These are phyloP conservation scores for Zymoseptoria crescenta DNA, from an alignment of 2,329 filamentous ascomycete species.

Conservation along the genomic window DNA sequence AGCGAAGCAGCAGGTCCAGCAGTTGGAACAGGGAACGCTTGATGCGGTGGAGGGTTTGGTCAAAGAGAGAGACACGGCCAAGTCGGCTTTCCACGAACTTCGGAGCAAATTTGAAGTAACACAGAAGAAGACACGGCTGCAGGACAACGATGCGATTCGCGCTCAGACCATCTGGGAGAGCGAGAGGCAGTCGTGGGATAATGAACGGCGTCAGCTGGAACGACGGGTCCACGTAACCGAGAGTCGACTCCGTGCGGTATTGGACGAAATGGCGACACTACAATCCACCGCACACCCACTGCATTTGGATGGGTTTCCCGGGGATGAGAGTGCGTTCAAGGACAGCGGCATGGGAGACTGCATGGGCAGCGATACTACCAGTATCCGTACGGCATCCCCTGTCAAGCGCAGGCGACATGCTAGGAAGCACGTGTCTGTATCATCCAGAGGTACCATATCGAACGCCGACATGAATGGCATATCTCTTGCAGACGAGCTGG, in stretches of 20 bases:
- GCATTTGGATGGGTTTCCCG: slow-evolving; percentile 35
- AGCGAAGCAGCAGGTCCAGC: slow-evolving; percentile 74
- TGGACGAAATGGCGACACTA: slow-evolving; percentile 75
- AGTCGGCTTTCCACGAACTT: slow-evolving; percentile 63
- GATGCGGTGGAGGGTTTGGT: slow-evolving; percentile 77
- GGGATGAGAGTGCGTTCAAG: slow-evolving; percentile 50
- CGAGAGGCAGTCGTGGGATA: slow-evolving; percentile 78
- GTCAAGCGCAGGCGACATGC: slow-evolving; percentile 27
- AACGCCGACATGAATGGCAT: slow-evolving; percentile 48
- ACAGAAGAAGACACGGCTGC: slow-evolving; percentile 68
- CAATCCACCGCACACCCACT: slow-evolving; percentile 42
- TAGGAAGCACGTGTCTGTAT: slow-evolving; percentile 18
- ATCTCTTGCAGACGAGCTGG: slow-evolving; percentile 79
- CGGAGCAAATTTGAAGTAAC: slow-evolving; percentile 67
- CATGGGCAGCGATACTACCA: slow-evolving; percentile 58
- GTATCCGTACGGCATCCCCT: slow-evolving; percentile 47
- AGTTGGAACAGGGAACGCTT: slow-evolving; percentile 80
- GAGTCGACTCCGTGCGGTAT: slow-evolving; percentile 69
- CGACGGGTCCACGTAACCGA: slow-evolving; percentile 86
- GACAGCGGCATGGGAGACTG: slow-evolving; percentile 47
- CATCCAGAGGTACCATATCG: slow-evolving; percentile 19
- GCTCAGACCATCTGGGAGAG: slow-evolving; percentile 73
- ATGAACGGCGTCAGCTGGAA: slow-evolving; percentile 73
- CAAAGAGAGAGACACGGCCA: slow-evolving; percentile 76
- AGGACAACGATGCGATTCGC: slow-evolving; percentile 75